Evolutionary conservation across 2,329 filamentous ascomycete species (phyloP).

Genomic region (Fusarium sp.): DNA sequence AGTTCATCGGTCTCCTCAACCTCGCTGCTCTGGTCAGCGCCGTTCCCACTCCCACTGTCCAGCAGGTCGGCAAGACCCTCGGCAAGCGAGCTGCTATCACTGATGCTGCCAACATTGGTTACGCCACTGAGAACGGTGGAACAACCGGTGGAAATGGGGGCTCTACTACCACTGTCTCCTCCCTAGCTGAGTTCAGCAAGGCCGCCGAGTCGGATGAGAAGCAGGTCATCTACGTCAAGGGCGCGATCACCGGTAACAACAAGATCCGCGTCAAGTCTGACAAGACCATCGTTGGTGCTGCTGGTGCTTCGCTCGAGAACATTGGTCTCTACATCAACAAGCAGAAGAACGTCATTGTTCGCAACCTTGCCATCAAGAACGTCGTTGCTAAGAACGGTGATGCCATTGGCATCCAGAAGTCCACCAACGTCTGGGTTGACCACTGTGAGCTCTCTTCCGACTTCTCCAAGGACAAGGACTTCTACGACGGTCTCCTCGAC

Average conservation of each 20-base stretch:
- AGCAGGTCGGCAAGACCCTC: conserved; percentile 46
- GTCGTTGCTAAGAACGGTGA: conserved; percentile 68
- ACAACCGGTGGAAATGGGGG: conserved; percentile 66
- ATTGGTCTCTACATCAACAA: conserved; percentile 66
- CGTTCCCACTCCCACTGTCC: conserved; percentile 49
- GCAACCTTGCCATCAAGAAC: conserved; percentile 71
- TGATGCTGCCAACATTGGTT: conserved; percentile 54
- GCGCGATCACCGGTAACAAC: conserved; percentile 55
- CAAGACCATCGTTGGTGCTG: conserved; percentile 60
- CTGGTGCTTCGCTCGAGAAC: conserved; percentile 56
- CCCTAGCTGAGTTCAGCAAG: conserved; percentile 60
- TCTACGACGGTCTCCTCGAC: conserved; percentile 76
- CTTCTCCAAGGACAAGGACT: conserved; percentile 72
- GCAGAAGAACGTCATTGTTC: conserved; percentile 70
- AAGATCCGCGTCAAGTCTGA: conserved; percentile 59
- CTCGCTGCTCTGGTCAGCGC: conserved; percentile 50
- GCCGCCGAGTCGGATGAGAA: conserved; percentile 60
- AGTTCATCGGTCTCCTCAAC: conserved; percentile 51
- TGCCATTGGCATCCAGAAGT: conserved; percentile 68
- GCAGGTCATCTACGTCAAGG: conserved; percentile 58
- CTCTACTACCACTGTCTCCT: conserved; percentile 59
- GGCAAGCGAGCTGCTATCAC: conserved; percentile 54
- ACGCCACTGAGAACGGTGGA: conserved; percentile 53
- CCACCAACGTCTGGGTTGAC: conserved; percentile 75
- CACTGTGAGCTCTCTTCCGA: conserved; percentile 75